phyloP scores from a whole-genome alignment of 192 early-diverging fungal genomes.

The Haplosporangium gracile region DNA sequence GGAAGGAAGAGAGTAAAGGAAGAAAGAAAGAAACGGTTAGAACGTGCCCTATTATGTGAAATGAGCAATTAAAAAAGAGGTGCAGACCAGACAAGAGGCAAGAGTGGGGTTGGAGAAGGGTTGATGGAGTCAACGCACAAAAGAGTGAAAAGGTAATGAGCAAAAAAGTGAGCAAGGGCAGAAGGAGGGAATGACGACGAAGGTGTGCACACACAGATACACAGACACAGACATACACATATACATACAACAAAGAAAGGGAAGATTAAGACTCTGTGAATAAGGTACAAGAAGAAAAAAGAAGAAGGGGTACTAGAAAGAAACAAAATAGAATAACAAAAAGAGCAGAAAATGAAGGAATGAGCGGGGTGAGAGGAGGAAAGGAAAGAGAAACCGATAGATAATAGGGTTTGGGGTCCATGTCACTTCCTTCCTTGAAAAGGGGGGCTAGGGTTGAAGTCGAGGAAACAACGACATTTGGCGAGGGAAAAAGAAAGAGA shows the following conservation, averaged over 20 bases:
- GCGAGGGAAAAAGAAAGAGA: no score
- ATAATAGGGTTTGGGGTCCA: constrained; percentile 12
- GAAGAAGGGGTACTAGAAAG: not conserved
- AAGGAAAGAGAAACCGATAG: not conserved
- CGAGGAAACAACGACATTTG: no score
- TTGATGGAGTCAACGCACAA: not conserved
- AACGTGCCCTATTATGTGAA: not conserved
- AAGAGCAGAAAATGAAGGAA: no score
- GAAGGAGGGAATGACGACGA: no score
- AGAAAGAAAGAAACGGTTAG: not conserved
- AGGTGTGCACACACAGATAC: no score
- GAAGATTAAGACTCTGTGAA: not conserved
- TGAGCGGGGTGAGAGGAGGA: no score
- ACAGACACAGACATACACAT: no score
- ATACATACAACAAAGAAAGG: not conserved
- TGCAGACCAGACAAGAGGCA: not conserved
- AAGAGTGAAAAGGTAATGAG: not conserved
- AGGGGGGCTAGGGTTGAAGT: not conserved
- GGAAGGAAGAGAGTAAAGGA: not conserved
- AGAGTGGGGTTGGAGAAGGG: not conserved
- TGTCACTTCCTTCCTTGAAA: not conserved
- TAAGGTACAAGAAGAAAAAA: not conserved
- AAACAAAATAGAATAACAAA: no score
- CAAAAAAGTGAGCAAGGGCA: not conserved
- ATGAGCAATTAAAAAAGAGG: not conserved